Evolutionary conservation across 2,329 filamentous ascomycete species (phyloP).

Genomic region (Ascochyta koolunga): DNA sequence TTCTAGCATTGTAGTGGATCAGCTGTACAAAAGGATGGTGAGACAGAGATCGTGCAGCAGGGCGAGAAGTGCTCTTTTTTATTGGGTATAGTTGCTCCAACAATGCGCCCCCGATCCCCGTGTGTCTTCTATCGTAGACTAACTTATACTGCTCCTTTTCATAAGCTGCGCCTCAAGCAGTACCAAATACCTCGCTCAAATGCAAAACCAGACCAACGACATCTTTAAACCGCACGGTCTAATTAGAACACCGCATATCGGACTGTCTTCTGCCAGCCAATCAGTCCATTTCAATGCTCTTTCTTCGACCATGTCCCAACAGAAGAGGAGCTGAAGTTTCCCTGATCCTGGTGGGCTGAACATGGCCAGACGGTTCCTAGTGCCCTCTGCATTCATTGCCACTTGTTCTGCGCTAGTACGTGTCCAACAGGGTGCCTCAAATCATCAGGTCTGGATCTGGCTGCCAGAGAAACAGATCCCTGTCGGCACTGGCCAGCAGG

Average conservation of each 20-base stretch:
- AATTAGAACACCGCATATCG: background rate
- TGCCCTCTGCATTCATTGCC: background rate
- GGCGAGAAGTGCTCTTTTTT: background rate
- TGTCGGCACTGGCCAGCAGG: slow-evolving; percentile 87
- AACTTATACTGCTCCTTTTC: background rate
- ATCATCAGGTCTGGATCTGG: slow-evolving; percentile 53
- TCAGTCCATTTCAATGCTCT: background rate
- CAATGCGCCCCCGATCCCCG: too few species aligned
- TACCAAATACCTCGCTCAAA: background rate
- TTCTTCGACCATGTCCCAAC: background rate
- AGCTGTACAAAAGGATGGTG: background rate
- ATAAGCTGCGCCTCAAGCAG: background rate
- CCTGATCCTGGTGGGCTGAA: background rate
- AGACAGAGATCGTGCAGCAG: too few species aligned
- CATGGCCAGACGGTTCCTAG: background rate
- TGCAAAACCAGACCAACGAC: background rate
- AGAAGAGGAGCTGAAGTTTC: background rate
- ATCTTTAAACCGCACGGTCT: background rate
- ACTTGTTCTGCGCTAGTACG: background rate
- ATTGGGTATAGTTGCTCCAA: background rate
- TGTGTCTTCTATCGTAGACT: too few species aligned
- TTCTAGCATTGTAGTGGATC: background rate
- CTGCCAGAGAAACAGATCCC: slow-evolving; percentile 65
- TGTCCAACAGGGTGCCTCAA: slow-evolving; percentile 15
- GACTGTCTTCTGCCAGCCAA: background rate